Evolutionary conservation across 2,329 filamentous ascomycete genomes (phyloP), one percentile per base, ranked within the genome.

Genomic region (Xylariales sp.): DNA sequence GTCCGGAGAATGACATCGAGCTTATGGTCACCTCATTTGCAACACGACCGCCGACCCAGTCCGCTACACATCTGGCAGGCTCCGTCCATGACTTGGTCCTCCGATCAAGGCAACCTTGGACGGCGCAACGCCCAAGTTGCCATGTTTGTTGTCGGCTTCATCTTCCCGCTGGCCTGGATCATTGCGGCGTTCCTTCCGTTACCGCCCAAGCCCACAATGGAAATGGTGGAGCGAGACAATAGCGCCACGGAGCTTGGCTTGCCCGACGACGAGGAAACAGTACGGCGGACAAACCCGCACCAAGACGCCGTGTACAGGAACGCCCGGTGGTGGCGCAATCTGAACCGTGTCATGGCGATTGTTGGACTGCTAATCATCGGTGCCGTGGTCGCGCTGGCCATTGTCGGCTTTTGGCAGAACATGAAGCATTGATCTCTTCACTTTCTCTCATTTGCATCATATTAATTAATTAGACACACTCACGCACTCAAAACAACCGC

Each of bases 101-200:
- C 75, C 3, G 77, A 80, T 27, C 76, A 74, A 24, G 72, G 75
- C 13, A 54, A 78, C 4, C 70, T 84, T 45, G 81, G 81, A 35
- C 75, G 76, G 45, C 76, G 85, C 44, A 90, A 90, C 53, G 64
- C 80, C 32, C 88, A 94, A 59, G 74, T 91, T 20, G 67, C 84
- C 37, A 66, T 87, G 33, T 94, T 94, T 61, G 78, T 81, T 39
- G 29, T 83, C 32, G 88, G 88, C 17, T 94, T 94, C 53, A 65
- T 91, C 32, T 78, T 88, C 53, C 88, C 87, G 5, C 72, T 88
- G 43, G 84, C 83, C 39, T 94, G 88, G 88, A 85, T 91, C 66
- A 69, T 88, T 45, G 88, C 83, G 2, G 77, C 87, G 1, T 72
- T 90, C 38, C 67, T 93, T 11, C 85, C 86, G 1, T 62, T 94